Base-by-base conservation (phyloP, 2,329 filamentous ascomycete species). In the Cladophialophora carrionii region DNA sequence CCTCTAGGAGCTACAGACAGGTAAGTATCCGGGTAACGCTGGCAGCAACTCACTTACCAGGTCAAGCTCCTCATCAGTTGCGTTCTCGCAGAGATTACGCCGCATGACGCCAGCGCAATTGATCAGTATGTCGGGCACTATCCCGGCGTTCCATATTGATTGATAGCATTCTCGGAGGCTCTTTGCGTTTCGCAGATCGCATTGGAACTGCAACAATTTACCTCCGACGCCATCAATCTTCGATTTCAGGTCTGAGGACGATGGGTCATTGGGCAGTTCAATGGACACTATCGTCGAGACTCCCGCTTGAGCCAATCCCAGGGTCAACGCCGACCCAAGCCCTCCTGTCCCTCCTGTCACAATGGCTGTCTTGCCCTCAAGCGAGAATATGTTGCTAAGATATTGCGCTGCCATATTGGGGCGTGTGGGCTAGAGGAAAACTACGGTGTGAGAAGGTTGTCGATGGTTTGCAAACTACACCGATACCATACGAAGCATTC, bases 341-440 rank as follows among this genome's bases (percentile, higher is more conserved):
- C 77, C 77, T 43, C 77, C 72, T 32, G 61, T 77, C 59, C 74
- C 76, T 10, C 77, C 79, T 0, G 80, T 81, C n/a, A 81, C 74
- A 57, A 81, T 68, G 49, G 79, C 80, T 46, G 78, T 80, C 65
- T 77, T 75, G 31, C 79, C 78, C 26, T 68, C 52, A 17, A 72
- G 63, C 14, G 67, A 69, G 62, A 73, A 73, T 29, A 64, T 63
- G 46, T 34, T 51, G 31, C 31, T 59, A 17, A 63, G 55, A 29
- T 63, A 63, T 34, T 63, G 46, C 17, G 61, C 53, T 17, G 61
- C 61, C 61, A 63, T 63, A 20, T 46, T 60, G 52, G 3, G 29
- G 29, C 10, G 24, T 32, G 17, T 31, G 24, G 14, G 17, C 10
- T 8, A 8, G 24, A 54, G 22, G 31, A 32, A 54, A 4, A 10